A percentile compares a stretch with the other conserved stretches of the same genome.
These are phyloP conservation scores for Citrus hindsii DNA, from an alignment of 345 rosid genomes.

Conservation along the genomic window DNA sequence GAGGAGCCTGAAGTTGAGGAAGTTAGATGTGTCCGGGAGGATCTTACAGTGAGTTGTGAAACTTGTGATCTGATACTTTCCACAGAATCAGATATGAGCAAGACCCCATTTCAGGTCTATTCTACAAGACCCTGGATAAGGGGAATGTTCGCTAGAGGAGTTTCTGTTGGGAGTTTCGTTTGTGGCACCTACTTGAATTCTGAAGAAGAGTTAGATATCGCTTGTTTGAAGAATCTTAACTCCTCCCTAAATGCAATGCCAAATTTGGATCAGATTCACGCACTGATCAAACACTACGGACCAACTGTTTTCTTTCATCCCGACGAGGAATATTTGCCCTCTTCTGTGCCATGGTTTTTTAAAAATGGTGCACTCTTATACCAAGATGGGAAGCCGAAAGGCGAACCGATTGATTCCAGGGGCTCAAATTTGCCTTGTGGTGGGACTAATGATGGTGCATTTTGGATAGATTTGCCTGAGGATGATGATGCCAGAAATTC, in stretches of 20 bases:
- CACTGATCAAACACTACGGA: slow-evolving; percentile 68
- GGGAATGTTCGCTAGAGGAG: slow-evolving; percentile 67
- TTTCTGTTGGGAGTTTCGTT: slow-evolving; percentile 80
- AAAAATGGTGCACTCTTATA: slow-evolving; percentile 75
- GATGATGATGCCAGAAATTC: slow-evolving; percentile 47
- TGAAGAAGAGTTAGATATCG: slow-evolving; percentile 41
- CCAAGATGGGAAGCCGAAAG: slow-evolving; percentile 39
- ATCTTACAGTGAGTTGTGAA: slow-evolving; percentile 78
- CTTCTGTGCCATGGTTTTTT: slow-evolving; percentile 87
- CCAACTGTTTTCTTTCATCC: slow-evolving; percentile 92
- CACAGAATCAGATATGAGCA: slow-evolving; percentile 29
- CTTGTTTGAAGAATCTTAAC: slow-evolving; percentile 80
- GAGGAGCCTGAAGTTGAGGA: slow-evolving; percentile 58
- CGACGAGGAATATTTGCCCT: slow-evolving; percentile 76
- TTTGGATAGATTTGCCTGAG: slow-evolving; percentile 78
- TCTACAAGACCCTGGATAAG: slow-evolving; percentile 58
- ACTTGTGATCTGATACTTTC: slow-evolving; percentile 48
- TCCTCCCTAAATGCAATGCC: slow-evolving; percentile 64
- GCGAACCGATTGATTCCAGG: slow-evolving; percentile 41
- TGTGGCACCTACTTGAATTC: slow-evolving; percentile 43
- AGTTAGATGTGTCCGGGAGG: slow-evolving; percentile 74
- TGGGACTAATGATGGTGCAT: slow-evolving; percentile 64
- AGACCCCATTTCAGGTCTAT: slow-evolving; percentile 57
- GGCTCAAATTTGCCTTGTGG: slow-evolving; percentile 76
- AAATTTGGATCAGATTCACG: slow-evolving; percentile 67